Evolutionary conservation across 805 yeast species (phyloP).

Genomic region (Tetrapisispora arboricola): DNA sequence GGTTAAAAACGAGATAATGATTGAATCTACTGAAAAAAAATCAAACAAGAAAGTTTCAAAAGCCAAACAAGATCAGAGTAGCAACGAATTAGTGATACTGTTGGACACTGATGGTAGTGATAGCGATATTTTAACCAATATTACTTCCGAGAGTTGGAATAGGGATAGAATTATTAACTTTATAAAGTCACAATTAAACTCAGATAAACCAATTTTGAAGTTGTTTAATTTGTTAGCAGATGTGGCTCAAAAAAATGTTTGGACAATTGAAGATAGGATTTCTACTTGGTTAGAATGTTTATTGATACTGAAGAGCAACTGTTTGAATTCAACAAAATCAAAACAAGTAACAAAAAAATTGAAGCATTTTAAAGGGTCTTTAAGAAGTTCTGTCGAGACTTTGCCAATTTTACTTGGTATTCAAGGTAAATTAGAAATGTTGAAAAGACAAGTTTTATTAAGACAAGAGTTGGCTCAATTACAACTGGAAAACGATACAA

Average conservation of each 20-base stretch:
- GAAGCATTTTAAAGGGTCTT: slow-evolving; percentile 45
- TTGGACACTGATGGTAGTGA: slow-evolving; percentile 11
- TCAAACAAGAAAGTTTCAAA: slow-evolving; percentile 21
- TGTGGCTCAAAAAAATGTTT: slow-evolving; percentile 32
- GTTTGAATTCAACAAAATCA: slow-evolving; percentile 23
- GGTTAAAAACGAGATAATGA: slow-evolving; percentile 5
- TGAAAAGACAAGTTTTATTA: slow-evolving; percentile 64
- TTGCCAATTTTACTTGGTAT: slow-evolving; percentile 64
- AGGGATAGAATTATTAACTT: slow-evolving; percentile 22
- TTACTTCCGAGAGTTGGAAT: slow-evolving; percentile 20
- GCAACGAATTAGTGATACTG: slow-evolving; percentile 18
- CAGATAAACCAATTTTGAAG: slow-evolving; percentile 32
- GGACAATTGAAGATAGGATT: slow-evolving; percentile 18
- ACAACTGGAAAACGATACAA: slow-evolving; percentile 23
- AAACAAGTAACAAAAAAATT: slow-evolving; percentile 32
- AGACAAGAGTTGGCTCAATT: slow-evolving; percentile 42
- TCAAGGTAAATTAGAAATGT: slow-evolving; percentile 76
- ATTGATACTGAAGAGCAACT: slow-evolving; percentile 52
- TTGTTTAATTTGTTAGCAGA: slow-evolving; percentile 40
- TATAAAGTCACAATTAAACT: slow-evolving; percentile 30
- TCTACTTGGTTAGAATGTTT: slow-evolving; percentile 74
- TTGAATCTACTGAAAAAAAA: slow-evolving; percentile 2
- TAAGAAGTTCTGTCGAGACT: slow-evolving; percentile 46
- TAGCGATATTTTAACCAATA: slow-evolving; percentile 13
- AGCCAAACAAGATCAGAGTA: slow-evolving; percentile 22